These are phyloP conservation scores for Tetrahymena thermophila DNA, from an alignment of 73 alveolate genomes.

Conservation along the genomic window DNA sequence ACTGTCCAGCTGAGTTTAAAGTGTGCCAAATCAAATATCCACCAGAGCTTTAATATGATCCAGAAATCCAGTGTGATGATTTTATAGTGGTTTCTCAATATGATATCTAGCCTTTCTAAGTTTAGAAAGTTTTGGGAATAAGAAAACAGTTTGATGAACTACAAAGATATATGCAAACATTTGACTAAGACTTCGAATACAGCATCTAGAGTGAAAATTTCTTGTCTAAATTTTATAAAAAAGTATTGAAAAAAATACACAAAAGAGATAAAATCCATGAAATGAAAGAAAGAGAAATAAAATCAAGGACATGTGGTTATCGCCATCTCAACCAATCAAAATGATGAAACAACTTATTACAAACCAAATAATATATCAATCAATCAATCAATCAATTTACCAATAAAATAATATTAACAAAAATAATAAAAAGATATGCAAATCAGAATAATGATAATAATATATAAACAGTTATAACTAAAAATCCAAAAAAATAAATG, in stretches of 20 bases:
- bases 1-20: background rate
- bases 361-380: background rate
- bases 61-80: background rate
- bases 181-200: background rate
- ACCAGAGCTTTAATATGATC: background rate
- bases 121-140: background rate
- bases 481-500: too few species aligned
- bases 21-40: background rate
- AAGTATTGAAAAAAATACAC: background rate
- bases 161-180: background rate
- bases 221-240: background rate
- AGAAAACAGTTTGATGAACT: background rate
- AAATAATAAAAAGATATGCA: too few species aligned
- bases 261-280: background rate
- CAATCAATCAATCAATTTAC: background rate
- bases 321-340: background rate
- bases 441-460: too few species aligned
- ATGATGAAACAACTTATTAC: background rate
- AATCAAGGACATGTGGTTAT: background rate
- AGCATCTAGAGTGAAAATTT: background rate
- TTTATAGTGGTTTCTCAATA: background rate
- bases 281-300: background rate
- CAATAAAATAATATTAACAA: too few species aligned
- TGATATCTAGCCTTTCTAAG: background rate
- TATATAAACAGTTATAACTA: too few species aligned